phyloP scores from a whole-genome alignment of 345 rosid genomes.

The Trapa bicornis region DNA sequence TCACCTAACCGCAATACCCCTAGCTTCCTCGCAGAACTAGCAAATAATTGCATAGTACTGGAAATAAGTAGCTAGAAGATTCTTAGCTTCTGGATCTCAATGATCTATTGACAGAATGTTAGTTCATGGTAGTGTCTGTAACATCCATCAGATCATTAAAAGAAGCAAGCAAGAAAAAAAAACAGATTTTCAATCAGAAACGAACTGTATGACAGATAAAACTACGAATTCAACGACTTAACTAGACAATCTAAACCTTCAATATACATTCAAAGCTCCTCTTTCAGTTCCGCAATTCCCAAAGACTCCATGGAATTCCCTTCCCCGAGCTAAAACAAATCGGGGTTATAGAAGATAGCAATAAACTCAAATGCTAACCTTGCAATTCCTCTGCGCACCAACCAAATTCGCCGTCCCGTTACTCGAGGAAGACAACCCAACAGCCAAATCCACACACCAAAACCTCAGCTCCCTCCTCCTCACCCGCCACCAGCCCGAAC shows the following conservation, averaged over 20 bases:
- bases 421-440: constrained; percentile 24
- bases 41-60: neutral
- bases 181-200: neutral
- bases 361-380: constrained; percentile 16
- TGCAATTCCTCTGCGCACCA: constrained; percentile 31
- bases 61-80: neutral
- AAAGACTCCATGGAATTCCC: neutral
- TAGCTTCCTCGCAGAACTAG: neutral
- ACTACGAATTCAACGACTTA: neutral
- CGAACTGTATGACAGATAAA: neutral
- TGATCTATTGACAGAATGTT: neutral
- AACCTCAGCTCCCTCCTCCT: constrained; percentile 35
- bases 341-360: neutral
- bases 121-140: too few relatives aligned
- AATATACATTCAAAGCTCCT: neutral
- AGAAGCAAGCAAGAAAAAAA: neutral
- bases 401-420: constrained; percentile 47
- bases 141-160: neutral
- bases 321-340: neutral
- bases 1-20: neutral
- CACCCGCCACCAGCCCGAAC: constrained; percentile 35
- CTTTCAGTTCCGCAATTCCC: neutral
- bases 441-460: constrained; percentile 27
- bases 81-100: neutral
- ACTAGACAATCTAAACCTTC: constrained; percentile 2